Base-by-base conservation (phyloP, 768 basidiomycete species). In the Myochromella boudieri region DNA sequence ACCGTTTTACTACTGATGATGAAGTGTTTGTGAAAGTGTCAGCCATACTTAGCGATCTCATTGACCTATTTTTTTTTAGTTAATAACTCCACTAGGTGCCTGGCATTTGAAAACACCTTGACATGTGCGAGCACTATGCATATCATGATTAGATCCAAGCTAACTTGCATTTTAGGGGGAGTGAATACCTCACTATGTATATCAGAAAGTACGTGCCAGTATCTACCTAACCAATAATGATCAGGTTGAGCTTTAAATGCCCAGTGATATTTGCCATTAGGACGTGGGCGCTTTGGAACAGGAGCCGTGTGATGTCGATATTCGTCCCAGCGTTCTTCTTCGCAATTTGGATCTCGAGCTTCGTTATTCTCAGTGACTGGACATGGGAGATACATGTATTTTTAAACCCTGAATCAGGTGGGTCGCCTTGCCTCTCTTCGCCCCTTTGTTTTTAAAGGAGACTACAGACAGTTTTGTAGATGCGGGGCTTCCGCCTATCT, bases 231-330 rank as follows among this genome's bases (percentile, higher is more conserved):
- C n/a, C n/a, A n/a, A n/a, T n/a, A n/a, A n/a, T n/a, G n/a, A n/a
- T n/a, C n/a, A n/a, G 15, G 8, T 29, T 8, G 7, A 4, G 10
- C 7, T 24, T 5, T 33, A 7, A 18, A 14, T 3, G 3, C 14
- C 6, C 17, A 47, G 46, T 34, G 22, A 36, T 47, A 40, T 47
- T 47, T 18, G 46, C 46, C 10, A 24, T 47, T 14, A n/a, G 46
- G 6, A 41, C 46, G 4, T 47, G 46, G 46, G 46, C 46, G 10
- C 39, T 47, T 14, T 47, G 38, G 39, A 31, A 24, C 20, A 41
- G 38, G 41, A 22, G 29, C 10, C 46, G 46, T 17, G 11, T 6
- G 12, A 41, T 41, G n/a, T 32, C 38, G 2, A 18, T 47, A 6
- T 47, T 47, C 18, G 38, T 47, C 33, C 3, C 12, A 3, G 32